A percentile compares a stretch with the other conserved stretches of the same genome.
phyloP scores from a whole-genome alignment of 78 protist species.

The Speleostelium caveatum region DNA sequence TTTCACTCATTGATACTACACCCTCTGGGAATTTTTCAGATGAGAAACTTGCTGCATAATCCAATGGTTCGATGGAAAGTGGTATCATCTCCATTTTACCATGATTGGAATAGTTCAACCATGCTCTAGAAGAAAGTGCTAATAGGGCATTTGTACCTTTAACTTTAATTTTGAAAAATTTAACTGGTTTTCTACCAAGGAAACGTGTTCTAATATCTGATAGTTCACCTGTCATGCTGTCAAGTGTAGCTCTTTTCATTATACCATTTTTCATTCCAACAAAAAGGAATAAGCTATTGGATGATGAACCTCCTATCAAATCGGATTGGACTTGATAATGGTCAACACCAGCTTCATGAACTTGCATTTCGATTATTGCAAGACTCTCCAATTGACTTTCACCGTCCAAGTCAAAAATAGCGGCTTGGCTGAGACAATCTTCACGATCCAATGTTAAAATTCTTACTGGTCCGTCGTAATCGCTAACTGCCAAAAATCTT shows the following conservation, averaged over 20 bases:
- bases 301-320: slow-evolving; percentile 4
- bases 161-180: slow-evolving; percentile 67
- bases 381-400: slow-evolving; percentile 19
- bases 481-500: slow-evolving; percentile 87
- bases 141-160: slow-evolving; percentile 86
- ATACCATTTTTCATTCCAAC: slow-evolving; percentile 97
- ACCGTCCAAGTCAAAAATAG: slow-evolving; percentile 73
- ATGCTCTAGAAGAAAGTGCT: slow-evolving; percentile 92
- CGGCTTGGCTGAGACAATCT: slow-evolving; percentile 82
- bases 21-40: slow-evolving; percentile 97
- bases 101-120: slow-evolving; percentile 89
- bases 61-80: slow-evolving; percentile 87
- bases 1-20: slow-evolving; percentile 91
- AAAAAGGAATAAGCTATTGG: slow-evolving; percentile 60
- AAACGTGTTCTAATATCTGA: slow-evolving; percentile 88
- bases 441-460: slow-evolving; percentile 91
- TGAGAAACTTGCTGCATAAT: slow-evolving; percentile 88
- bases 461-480: slow-evolving; percentile 88
- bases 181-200: slow-evolving; percentile 90
- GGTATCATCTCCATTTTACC: slow-evolving; percentile 80
- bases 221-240: slow-evolving; percentile 90
- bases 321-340: neutral
- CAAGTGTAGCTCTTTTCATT: slow-evolving; percentile 89
- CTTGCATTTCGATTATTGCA: slow-evolving; percentile 18
- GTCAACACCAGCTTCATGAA: slow-evolving; percentile 20